Evolutionary conservation across 2,329 filamentous ascomycete genomes (phyloP), one percentile per base, ranked within the genome.

Genomic region (Penicillium polonicum): DNA sequence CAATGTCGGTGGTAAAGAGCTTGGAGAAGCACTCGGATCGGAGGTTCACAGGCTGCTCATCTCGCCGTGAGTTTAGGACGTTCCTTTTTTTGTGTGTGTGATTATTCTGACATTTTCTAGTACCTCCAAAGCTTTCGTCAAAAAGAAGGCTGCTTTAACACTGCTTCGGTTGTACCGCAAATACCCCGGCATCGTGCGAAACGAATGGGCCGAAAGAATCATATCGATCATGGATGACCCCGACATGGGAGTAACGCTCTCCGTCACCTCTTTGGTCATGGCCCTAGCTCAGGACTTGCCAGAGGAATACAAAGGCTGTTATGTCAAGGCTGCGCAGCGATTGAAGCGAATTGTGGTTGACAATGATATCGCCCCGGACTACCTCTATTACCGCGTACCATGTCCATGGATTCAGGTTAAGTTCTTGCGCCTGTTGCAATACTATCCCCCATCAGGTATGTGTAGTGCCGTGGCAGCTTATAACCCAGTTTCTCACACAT

Each of bases 351-450:
- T 97, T 65, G 83, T 97, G 17, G 87, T 97, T 27, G 93, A 97
- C 66, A 88, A 89, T 62, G 93, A 99, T 67, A 94, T 91, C 69
- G 85, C 91, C 0, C 84, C 86, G 55, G 94, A 97, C 72, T 99
- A 99, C 72, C 85, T 97, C 27, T 99, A 99, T 79, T 99, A 99
- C 82, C 97, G 97, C 71, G 94, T 99, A n/a, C 94, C 94, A 1
- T 99, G 94, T 72, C 94, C 94, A 3, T 99, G 94, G 94, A 87
- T 99, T 57, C 92, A 97, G 76, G 90, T 97, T 70, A 99, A 99
- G 78, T 83, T 99, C 19, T 78, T 99, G 64, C 87, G 92, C 61
- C 78, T 99, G 60, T 82, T 99, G 63, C 94, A 99, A 76, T 99
- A 97, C 74, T 99, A 96, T 75, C 90, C 92, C 27, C 93, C 94